Conservation (phyloP, 2,329 filamentous ascomycete genomes). For the Pseudonectria foliicola region DNA sequence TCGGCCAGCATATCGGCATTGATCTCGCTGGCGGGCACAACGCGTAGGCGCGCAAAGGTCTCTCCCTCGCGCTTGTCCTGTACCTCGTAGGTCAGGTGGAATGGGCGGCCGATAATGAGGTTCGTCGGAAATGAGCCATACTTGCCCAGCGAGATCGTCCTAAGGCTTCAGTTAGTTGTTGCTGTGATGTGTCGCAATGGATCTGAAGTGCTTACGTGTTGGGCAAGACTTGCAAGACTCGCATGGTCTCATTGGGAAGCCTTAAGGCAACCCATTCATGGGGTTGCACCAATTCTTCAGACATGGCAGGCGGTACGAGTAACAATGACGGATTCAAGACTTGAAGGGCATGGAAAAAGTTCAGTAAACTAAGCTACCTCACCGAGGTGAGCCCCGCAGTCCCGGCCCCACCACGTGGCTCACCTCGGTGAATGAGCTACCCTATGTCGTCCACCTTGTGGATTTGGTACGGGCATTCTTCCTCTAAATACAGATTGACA, state of each 20-base stretch:
- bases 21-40: conserved; percentile 74
- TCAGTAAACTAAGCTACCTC: conserved; percentile 10
- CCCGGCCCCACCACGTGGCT: conserved; percentile 8
- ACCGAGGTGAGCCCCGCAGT: conserved; percentile 27
- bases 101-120: conserved; percentile 83
- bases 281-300: conserved; percentile 36
- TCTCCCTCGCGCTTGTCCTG: conserved; percentile 62
- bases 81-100: conserved; percentile 85
- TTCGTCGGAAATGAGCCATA: conserved; percentile 88
- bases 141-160: conserved; percentile 83
- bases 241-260: conserved; percentile 51
- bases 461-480: no score
- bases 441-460: no score
- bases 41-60: conserved; percentile 60
- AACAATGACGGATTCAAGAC: conserved; percentile 8
- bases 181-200: conserved; percentile 2
- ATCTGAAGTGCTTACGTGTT: conserved; percentile 44
- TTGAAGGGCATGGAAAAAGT: conserved; percentile 15
- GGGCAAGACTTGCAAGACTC: conserved; percentile 50
- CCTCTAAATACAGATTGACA: no score
- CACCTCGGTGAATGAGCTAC: conserved; percentile 6
- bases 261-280: conserved; percentile 54
- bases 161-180: conserved; percentile 33
- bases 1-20: conserved; percentile 67
- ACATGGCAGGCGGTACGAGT: conserved; percentile 19